Percentiles rank a stretch among this genome's conserved stretches.
Conservation (phyloP, 768 basidiomycete species). For the Pisolithus microcarpus region DNA sequence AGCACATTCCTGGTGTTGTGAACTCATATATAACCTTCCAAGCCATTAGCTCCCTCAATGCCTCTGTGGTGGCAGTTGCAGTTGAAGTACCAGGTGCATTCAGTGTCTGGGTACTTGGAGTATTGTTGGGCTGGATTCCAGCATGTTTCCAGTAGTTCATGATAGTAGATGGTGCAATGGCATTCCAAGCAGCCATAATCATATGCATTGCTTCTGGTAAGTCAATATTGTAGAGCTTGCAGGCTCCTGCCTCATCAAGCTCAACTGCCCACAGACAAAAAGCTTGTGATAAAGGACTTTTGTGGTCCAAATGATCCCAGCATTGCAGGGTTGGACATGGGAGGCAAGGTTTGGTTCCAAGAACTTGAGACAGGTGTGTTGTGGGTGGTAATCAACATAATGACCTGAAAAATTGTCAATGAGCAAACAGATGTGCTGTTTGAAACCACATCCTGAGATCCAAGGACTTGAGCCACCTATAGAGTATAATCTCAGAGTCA, state of each 20-base stretch:
- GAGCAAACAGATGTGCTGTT: constrained; percentile 7
- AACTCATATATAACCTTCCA: too few species aligned
- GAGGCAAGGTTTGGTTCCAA: not conserved
- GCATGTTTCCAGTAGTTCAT: constrained; percentile 7
- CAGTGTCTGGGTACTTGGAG: not conserved
- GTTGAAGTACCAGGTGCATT: not conserved
- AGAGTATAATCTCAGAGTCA: too few species aligned
- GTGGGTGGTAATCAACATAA: constrained; percentile 1
- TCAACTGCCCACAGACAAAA: constrained; percentile 16
- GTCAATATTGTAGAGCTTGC: constrained; percentile 32
- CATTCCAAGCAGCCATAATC: constrained; percentile 27
- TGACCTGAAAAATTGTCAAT: constrained; percentile 6
- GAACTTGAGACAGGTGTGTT: not conserved
- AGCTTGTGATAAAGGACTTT: constrained; percentile 6
- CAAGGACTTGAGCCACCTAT: constrained; percentile 22
- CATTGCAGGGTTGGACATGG: not conserved
- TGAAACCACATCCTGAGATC: constrained; percentile 11
- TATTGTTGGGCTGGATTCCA: constrained; percentile 2
- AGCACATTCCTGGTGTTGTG: constrained; percentile 1
- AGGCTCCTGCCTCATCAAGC: constrained; percentile 26
- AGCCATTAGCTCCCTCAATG: too few species aligned
- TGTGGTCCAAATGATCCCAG: constrained; percentile 18
- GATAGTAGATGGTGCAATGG: constrained; percentile 17
- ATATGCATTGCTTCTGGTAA: constrained; percentile 26
- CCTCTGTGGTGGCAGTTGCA: not conserved